These are phyloP conservation scores for Penicillium sp. DNA, from an alignment of 2,329 filamentous ascomycete species.

Conservation along the genomic window DNA sequence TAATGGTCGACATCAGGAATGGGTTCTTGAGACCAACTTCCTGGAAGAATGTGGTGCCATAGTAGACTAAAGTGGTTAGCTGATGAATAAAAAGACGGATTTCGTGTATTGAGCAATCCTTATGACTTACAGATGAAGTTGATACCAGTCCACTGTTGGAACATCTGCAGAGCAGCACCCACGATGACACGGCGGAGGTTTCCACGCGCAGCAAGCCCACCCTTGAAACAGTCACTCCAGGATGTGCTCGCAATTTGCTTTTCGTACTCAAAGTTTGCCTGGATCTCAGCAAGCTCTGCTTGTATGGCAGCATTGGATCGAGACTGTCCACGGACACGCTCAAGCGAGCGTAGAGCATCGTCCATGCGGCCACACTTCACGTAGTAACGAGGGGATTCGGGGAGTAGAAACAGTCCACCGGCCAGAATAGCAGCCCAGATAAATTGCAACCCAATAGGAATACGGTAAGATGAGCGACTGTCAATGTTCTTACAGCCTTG, in stretches of 20 bases:
- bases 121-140: conserved; percentile 70
- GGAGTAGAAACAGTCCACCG: conserved; percentile 70
- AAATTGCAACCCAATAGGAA: conserved; percentile 78
- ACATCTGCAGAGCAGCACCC: conserved; percentile 73
- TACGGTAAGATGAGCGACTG: conserved; percentile 65
- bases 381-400: conserved; percentile 82
- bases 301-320: conserved; percentile 71
- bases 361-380: conserved; percentile 74
- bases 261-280: conserved; percentile 88
- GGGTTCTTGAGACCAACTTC: conserved; percentile 72
- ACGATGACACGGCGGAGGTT: conserved; percentile 67
- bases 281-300: conserved; percentile 77
- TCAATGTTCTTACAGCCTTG: conserved; percentile 65
- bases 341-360: conserved; percentile 62
- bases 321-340: conserved; percentile 72
- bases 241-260: conserved; percentile 60
- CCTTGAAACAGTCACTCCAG: conserved; percentile 62
- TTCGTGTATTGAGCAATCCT: not conserved
- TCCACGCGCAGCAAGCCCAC: conserved; percentile 59
- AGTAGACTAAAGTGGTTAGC: conserved; percentile 58
- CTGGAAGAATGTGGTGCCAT: conserved; percentile 80
- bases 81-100: not conserved
- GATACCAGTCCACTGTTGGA: conserved; percentile 80
- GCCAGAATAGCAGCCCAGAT: conserved; percentile 77
- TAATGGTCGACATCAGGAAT: conserved; percentile 82